A percentile compares a stretch with the other conserved stretches of the same genome.
Conservation (phyloP, 2,329 filamentous ascomycete species). For the Trichoderma semiorbis region DNA sequence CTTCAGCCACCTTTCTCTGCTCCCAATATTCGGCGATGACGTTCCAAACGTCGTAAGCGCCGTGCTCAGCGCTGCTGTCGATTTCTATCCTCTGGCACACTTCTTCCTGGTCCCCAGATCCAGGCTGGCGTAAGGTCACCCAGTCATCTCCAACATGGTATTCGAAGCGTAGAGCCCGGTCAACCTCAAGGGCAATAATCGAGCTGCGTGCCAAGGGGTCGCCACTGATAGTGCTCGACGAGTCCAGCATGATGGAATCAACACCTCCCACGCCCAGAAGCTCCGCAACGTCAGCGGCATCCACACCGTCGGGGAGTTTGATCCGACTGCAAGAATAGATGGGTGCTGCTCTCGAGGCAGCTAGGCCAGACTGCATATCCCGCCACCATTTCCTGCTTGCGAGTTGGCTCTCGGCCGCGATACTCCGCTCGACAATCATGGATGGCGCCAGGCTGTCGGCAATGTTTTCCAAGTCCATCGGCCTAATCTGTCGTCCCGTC, state of each 20-base stretch:
- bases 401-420: slow-evolving; percentile 23
- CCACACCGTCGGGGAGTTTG: slow-evolving; percentile 42
- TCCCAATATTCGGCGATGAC: slow-evolving; percentile 46
- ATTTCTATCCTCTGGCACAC: slow-evolving; percentile 29
- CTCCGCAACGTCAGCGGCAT: slow-evolving; percentile 55
- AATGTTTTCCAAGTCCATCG: neutral
- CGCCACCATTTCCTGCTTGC: slow-evolving; percentile 25
- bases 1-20: slow-evolving; percentile 24
- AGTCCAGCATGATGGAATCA: slow-evolving; percentile 58
- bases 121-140: slow-evolving; percentile 28
- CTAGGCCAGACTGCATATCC: slow-evolving; percentile 27
- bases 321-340: slow-evolving; percentile 42
- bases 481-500: slow-evolving; percentile 20
- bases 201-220: slow-evolving; percentile 56
- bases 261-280: slow-evolving; percentile 38
- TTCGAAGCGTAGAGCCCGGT: slow-evolving; percentile 54
- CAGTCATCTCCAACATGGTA: slow-evolving; percentile 51
- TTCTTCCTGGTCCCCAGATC: slow-evolving; percentile 20
- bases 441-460: slow-evolving; percentile 25
- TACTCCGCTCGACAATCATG: slow-evolving; percentile 12
- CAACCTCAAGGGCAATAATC: slow-evolving; percentile 67
- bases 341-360: slow-evolving; percentile 29
- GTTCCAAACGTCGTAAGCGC: slow-evolving; percentile 46
- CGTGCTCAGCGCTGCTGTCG: slow-evolving; percentile 24
- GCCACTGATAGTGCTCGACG: slow-evolving; percentile 50